Percentiles rank a stretch among this genome's conserved stretches.
These are phyloP conservation scores for Termitomyces sp. DNA, from an alignment of 1,284 basidiomycete genomes.

Conservation along the genomic window DNA sequence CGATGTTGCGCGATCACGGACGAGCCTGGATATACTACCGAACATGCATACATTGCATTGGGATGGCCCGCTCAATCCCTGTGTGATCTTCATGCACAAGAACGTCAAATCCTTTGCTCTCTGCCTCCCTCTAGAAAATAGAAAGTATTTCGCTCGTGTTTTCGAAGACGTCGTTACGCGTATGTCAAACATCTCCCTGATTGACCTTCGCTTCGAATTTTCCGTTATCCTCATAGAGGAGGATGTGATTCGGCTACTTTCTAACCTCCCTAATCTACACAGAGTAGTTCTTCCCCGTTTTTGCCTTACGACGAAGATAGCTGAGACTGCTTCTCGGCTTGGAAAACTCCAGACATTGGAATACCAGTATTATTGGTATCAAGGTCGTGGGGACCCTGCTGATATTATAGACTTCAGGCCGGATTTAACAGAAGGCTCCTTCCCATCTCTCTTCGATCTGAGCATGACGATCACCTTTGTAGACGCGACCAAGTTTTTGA, in stretches of 20 bases:
- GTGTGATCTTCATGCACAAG: constrained; percentile 38
- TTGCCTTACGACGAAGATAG: constrained; percentile 40
- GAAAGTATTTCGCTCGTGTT: constrained; percentile 24
- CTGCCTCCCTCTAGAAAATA: constrained; percentile 19
- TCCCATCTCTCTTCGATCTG: constrained; percentile 51
- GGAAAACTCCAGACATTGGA: constrained; percentile 43
- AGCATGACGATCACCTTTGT: constrained; percentile 40
- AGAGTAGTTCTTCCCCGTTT: constrained; percentile 49
- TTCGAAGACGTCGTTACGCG: constrained; percentile 48
- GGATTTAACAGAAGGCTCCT: constrained; percentile 41
- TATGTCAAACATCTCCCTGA: constrained; percentile 43
- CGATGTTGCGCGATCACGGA: constrained; percentile 51
- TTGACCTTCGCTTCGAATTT: constrained; percentile 38
- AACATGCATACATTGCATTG: constrained; percentile 45
- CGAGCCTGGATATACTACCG: constrained; percentile 47
- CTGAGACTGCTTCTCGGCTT: constrained; percentile 42
- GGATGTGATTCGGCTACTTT: constrained; percentile 36
- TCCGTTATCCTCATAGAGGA: constrained; percentile 34
- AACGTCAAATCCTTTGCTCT: constrained; percentile 31
- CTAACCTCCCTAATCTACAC: constrained; percentile 39
- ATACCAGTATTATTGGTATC: constrained; percentile 41
- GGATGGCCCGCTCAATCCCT: constrained; percentile 25
- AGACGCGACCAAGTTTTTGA: constrained; percentile 44
- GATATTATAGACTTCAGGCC: constrained; percentile 45
- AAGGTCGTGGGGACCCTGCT: constrained; percentile 36